Conservation (phyloP, 2,329 filamentous ascomycete genomes). For the Fonsecaea erecta region DNA sequence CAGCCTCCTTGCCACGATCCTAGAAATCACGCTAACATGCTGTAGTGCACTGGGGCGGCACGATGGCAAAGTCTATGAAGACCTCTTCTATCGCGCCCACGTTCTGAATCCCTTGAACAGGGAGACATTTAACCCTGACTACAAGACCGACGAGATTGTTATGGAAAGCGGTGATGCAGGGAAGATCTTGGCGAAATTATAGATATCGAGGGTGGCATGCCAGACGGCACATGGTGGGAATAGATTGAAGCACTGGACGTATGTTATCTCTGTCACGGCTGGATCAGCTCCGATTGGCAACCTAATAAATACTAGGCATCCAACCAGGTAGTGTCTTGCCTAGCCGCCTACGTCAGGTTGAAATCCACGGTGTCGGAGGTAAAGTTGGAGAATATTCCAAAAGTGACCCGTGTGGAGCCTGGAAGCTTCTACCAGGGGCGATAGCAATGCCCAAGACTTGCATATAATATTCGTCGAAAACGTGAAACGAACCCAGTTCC, state of each 20-base stretch:
- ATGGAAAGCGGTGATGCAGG: conserved; percentile 53
- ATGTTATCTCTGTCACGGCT: background rate
- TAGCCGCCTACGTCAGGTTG: background rate
- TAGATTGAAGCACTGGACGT: no score
- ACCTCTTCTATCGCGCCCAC: conserved; percentile 57
- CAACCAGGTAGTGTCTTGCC: background rate
- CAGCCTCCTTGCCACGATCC: background rate
- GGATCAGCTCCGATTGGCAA: background rate
- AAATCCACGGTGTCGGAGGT: background rate
- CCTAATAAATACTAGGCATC: background rate
- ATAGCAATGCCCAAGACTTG: background rate
- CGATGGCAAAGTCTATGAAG: conserved; percentile 60
- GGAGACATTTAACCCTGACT: conserved; percentile 52
- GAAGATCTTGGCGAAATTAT: conserved; percentile 20
- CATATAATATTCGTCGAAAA: background rate
- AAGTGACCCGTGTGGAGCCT: background rate
- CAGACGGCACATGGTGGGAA: no score
- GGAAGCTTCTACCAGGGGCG: background rate
- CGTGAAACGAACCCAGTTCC: background rate
- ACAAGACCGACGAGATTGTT: conserved; percentile 61
- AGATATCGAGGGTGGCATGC: background rate
- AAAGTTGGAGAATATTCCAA: background rate
- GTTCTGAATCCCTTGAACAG: conserved; percentile 56
- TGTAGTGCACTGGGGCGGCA: conserved; percentile 56
- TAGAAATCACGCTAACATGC: background rate